A percentile compares a stretch with the other conserved stretches of the same genome.
These are phyloP conservation scores for Suillus subaureus DNA, from an alignment of 768 basidiomycete genomes.

Conservation along the genomic window DNA sequence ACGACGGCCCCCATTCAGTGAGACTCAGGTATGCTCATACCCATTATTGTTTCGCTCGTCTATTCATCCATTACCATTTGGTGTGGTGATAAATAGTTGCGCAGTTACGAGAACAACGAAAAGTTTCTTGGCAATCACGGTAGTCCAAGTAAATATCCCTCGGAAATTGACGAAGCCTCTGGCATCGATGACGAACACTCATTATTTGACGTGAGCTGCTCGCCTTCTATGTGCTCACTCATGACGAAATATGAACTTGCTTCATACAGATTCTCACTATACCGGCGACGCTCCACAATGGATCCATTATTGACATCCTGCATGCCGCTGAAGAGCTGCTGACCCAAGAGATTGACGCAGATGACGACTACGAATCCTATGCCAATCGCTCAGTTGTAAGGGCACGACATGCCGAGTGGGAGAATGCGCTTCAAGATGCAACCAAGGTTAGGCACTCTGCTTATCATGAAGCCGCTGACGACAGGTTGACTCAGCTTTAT, in stretches of 20 bases:
- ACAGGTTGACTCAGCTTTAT: background rate
- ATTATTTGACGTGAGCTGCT: background rate
- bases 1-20: background rate
- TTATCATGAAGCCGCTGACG: background rate
- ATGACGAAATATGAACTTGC: background rate
- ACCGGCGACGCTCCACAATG: background rate
- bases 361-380: background rate
- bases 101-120: background rate
- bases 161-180: background rate
- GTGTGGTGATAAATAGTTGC: background rate
- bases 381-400: background rate
- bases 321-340: background rate
- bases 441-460: background rate
- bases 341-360: background rate
- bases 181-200: background rate
- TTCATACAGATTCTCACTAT: background rate
- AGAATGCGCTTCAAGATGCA: conserved; percentile 1
- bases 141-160: background rate
- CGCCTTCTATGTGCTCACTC: background rate
- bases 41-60: no score
- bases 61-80: background rate
- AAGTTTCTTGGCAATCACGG: background rate
- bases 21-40: background rate
- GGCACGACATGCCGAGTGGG: background rate
- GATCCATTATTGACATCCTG: background rate